Conservation (phyloP, 2,329 filamentous ascomycete species). For the Ustulina deusta region DNA sequence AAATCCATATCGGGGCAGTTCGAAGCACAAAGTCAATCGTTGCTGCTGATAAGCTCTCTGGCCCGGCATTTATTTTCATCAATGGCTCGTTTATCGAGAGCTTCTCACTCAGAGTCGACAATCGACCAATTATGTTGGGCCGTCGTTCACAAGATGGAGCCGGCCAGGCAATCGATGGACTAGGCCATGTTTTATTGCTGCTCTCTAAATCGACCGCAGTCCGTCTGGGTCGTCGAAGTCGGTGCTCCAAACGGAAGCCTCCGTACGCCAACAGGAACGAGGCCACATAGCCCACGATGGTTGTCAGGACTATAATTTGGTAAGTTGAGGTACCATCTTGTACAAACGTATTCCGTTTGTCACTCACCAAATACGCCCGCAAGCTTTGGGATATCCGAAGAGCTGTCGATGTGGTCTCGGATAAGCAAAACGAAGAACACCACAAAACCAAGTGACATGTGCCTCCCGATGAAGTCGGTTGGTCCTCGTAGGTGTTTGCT, state of each 20-base stretch:
- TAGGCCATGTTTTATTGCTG: constrained; percentile 43
- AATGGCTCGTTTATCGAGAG: constrained; percentile 39
- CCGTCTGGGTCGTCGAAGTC: constrained; percentile 39
- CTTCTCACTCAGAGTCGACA: constrained; percentile 35
- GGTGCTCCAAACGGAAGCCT: constrained; percentile 44
- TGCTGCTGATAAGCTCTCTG: constrained; percentile 10
- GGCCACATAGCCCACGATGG: constrained; percentile 44
- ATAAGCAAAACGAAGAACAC: constrained; percentile 50
- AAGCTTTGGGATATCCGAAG: constrained; percentile 45
- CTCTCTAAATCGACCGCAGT: constrained; percentile 44
- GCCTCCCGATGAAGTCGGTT: constrained; percentile 50
- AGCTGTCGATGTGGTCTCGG: constrained; percentile 46
- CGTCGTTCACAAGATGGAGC: constrained; percentile 34
- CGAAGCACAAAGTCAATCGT: constrained; percentile 43
- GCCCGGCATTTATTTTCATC: constrained; percentile 28
- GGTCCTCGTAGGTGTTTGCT: constrained; percentile 46
- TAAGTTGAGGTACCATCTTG: not conserved
- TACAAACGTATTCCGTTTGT: not conserved
- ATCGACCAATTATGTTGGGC: constrained; percentile 36
- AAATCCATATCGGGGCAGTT: constrained; percentile 48
- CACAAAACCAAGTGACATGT: constrained; percentile 53
- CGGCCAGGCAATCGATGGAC: constrained; percentile 45
- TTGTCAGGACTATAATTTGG: constrained; percentile 45
- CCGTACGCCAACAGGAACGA: constrained; percentile 44
- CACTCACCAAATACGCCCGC: constrained; percentile 48